These are phyloP conservation scores for Umbelopsis vinacea DNA, from an alignment of 192 early-diverging fungal species.

Conservation along the genomic window DNA sequence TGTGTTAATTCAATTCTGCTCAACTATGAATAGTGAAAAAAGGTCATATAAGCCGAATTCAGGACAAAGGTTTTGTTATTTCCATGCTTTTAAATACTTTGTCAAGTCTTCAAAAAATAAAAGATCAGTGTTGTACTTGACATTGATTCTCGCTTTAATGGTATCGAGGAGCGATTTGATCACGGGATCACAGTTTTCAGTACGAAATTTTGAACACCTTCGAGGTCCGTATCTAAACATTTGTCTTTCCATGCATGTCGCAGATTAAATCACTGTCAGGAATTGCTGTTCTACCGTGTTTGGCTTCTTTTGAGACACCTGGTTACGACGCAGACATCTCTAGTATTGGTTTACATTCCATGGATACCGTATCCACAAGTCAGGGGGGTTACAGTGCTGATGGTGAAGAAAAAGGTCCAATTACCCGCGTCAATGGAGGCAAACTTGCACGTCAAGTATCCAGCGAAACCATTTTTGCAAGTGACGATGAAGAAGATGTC, in stretches of 20 bases:
- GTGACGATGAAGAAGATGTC: constrained; percentile 19
- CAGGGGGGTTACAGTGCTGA: constrained; percentile 21
- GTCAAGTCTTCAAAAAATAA: no score
- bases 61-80: no score
- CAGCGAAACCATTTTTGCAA: constrained; percentile 14
- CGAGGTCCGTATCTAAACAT: no score
- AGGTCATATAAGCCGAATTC: no score
- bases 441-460: background rate
- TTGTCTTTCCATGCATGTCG: background rate
- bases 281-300: background rate
- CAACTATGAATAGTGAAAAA: no score
- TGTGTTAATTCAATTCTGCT: no score
- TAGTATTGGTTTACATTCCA: constrained; percentile 4
- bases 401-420: background rate
- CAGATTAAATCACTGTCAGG: background rate
- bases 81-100: no score
- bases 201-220: no score
- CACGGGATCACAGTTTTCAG: no score
- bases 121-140: no score
- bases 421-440: background rate
- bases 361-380: constrained; percentile 11
- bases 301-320: background rate
- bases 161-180: no score
- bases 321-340: constrained; percentile 10
- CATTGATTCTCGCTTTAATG: no score